Conservation (phyloP, 2,329 filamentous ascomycete genomes). For the Periconia macrospinosa region DNA sequence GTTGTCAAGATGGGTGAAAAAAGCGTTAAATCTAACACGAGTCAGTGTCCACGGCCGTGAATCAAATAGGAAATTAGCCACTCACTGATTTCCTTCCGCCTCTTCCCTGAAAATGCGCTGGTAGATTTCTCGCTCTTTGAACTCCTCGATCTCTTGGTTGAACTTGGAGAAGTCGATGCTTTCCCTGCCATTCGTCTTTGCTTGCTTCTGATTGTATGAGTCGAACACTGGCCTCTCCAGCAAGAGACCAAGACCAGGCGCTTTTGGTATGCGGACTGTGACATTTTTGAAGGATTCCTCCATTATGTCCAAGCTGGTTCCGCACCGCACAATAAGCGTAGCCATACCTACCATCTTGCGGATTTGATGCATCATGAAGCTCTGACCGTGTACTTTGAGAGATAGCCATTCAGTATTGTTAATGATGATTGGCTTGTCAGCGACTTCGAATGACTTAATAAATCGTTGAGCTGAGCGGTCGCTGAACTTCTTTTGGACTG, state of each 20-base stretch:
- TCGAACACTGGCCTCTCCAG: slow-evolving; percentile 92
- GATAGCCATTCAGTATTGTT: slow-evolving; percentile 94
- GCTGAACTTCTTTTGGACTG: slow-evolving; percentile 77
- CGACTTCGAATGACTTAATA: slow-evolving; percentile 86
- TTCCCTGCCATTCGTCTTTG: slow-evolving; percentile 63
- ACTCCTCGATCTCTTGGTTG: slow-evolving; percentile 77
- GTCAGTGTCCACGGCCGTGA: slow-evolving; percentile 12
- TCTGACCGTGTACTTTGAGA: slow-evolving; percentile 94
- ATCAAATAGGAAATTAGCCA: slow-evolving; percentile 24
- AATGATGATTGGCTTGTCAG: slow-evolving; percentile 70
- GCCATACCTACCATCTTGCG: slow-evolving; percentile 98
- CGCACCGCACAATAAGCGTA: slow-evolving; percentile 80
- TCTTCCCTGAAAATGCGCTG: slow-evolving; percentile 88
- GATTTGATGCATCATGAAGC: slow-evolving; percentile 99
- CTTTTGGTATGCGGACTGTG: slow-evolving; percentile 88
- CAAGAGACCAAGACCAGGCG: slow-evolving; percentile 82
- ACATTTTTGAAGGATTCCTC: slow-evolving; percentile 69
- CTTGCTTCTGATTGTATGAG: slow-evolving; percentile 77
- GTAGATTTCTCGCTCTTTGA: slow-evolving; percentile 93
- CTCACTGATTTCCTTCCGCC: slow-evolving; percentile 82
- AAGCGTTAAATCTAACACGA: slow-evolving; percentile 45
- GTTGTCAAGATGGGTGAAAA: slow-evolving; percentile 56
- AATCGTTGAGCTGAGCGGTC: slow-evolving; percentile 86
- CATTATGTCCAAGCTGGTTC: slow-evolving; percentile 72
- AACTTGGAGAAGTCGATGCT: slow-evolving; percentile 78